These are phyloP conservation scores for Beauveria rudraprayagi DNA, from an alignment of 2,329 filamentous ascomycete genomes.

Conservation along the genomic window DNA sequence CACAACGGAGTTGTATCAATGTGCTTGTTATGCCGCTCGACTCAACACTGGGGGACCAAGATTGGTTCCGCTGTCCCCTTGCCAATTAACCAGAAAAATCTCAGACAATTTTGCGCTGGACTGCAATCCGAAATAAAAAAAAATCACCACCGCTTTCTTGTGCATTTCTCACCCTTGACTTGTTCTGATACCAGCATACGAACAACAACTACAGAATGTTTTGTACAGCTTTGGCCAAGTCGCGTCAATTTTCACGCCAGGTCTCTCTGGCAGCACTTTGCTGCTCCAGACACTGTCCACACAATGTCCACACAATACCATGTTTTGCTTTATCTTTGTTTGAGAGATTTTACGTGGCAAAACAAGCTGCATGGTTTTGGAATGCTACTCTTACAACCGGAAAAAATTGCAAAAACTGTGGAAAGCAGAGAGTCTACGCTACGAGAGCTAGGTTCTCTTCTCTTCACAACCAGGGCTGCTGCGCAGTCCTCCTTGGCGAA, in stretches of 20 bases:
- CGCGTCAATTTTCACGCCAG: not conserved
- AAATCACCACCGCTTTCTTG: not conserved
- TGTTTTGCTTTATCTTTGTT: slow-evolving; percentile 14
- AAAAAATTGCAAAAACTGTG: slow-evolving; percentile 8
- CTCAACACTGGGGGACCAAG: not conserved
- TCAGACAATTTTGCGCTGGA: slow-evolving; percentile 6
- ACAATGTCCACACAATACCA: slow-evolving; percentile 6
- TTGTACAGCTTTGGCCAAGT: slow-evolving; percentile 5
- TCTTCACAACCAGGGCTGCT: slow-evolving; percentile 21
- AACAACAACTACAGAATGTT: slow-evolving; percentile 3
- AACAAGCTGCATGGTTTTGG: slow-evolving; percentile 13
- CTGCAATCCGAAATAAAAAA: slow-evolving; percentile 9
- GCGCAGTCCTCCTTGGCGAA: slow-evolving; percentile 28
- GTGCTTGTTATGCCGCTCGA: slow-evolving; percentile 3
- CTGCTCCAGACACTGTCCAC: not conserved
- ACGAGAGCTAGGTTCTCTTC: not conserved
- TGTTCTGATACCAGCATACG: slow-evolving; percentile 3
- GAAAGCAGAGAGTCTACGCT: not conserved
- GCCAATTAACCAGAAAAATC: not conserved
- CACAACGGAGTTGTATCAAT: slow-evolving; percentile 5
- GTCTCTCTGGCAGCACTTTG: not conserved
- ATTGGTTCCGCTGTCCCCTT: slow-evolving; percentile 3
- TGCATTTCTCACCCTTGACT: not conserved
- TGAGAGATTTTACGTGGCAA: slow-evolving; percentile 11
- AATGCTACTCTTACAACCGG: not conserved